A percentile compares a stretch with the other conserved stretches of the same genome.
phyloP scores from a whole-genome alignment of 805 yeast genomes.

The Saccharomyces eubayanus region DNA sequence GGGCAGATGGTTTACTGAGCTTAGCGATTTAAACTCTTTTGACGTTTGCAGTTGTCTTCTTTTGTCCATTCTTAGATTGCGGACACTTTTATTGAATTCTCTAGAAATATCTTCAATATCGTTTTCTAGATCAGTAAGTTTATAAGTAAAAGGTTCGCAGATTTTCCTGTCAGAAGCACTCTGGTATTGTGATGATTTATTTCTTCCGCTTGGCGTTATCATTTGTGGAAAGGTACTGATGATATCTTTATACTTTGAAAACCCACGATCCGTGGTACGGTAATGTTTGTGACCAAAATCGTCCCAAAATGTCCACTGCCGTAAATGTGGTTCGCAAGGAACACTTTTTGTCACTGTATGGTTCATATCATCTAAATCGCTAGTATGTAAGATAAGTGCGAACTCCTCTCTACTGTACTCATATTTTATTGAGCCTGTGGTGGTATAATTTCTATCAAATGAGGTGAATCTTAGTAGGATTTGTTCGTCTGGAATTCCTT shows the following conservation, averaged over 20 bases:
- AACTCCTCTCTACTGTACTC: not conserved
- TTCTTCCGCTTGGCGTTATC: not conserved
- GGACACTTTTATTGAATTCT: not conserved
- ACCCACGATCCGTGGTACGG: not conserved
- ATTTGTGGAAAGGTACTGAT: not conserved
- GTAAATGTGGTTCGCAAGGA: not conserved
- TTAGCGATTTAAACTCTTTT: not conserved
- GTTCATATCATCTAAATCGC: not conserved
- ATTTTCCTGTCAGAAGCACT: not conserved
- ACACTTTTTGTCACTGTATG: not conserved
- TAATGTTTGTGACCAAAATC: not conserved
- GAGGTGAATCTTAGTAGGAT: conserved; percentile 15
- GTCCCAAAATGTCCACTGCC: not conserved
- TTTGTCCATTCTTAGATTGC: not conserved
- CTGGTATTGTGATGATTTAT: not conserved
- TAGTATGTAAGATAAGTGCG: not conserved
- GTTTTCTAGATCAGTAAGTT: not conserved
- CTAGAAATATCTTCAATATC: not conserved
- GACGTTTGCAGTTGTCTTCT: not conserved
- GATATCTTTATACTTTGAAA: not conserved
- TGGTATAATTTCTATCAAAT: conserved; percentile 9
- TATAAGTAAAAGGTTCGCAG: not conserved
- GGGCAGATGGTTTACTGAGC: not conserved
- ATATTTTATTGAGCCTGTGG: not conserved
- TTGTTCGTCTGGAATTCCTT: conserved; percentile 1